phyloP scores from a whole-genome alignment of 2,329 filamentous ascomycete genomes.

The Chalaropsis ovoidea region DNA sequence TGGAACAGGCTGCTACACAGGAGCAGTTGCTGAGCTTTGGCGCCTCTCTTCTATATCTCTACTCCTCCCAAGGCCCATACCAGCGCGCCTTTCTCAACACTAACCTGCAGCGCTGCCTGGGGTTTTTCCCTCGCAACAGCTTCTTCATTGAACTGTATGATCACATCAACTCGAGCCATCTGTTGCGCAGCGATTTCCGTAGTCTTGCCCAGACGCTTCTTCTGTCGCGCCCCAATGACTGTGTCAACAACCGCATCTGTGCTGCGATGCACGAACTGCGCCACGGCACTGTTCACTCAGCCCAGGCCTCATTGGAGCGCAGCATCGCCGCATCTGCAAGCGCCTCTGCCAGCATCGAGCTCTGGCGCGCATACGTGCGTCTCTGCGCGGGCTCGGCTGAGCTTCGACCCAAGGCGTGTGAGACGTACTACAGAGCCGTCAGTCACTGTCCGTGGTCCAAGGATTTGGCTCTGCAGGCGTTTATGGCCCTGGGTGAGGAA shows the following conservation, averaged over 20 bases:
- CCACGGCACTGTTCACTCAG: slow-evolving; percentile 41
- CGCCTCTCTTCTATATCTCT: slow-evolving; percentile 54
- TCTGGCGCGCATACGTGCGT: slow-evolving; percentile 45
- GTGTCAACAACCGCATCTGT: slow-evolving; percentile 39
- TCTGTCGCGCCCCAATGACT: slow-evolving; percentile 35
- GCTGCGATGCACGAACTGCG: slow-evolving; percentile 43
- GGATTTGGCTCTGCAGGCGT: slow-evolving; percentile 43
- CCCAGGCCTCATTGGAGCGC: slow-evolving; percentile 44
- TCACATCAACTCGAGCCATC: slow-evolving; percentile 62
- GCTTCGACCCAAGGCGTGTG: slow-evolving; percentile 36
- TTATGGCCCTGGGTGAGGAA: slow-evolving; percentile 36
- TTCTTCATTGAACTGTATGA: slow-evolving; percentile 62
- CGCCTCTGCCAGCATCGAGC: slow-evolving; percentile 30
- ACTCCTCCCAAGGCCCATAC: slow-evolving; percentile 51
- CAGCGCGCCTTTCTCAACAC: slow-evolving; percentile 56
- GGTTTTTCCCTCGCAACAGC: slow-evolving; percentile 62
- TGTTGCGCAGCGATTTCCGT: slow-evolving; percentile 68
- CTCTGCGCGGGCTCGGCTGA: slow-evolving; percentile 37
- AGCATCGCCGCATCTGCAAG: slow-evolving; percentile 38
- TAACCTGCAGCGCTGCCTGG: slow-evolving; percentile 51
- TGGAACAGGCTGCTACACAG: slow-evolving; percentile 34
- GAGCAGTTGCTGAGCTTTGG: slow-evolving; percentile 62
- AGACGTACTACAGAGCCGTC: slow-evolving; percentile 41
- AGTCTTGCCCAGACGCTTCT: slow-evolving; percentile 49
- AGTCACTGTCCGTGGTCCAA: slow-evolving; percentile 43